Base-by-base conservation (phyloP, 352 stramenopile species). In the Globisporangium nunn region DNA sequence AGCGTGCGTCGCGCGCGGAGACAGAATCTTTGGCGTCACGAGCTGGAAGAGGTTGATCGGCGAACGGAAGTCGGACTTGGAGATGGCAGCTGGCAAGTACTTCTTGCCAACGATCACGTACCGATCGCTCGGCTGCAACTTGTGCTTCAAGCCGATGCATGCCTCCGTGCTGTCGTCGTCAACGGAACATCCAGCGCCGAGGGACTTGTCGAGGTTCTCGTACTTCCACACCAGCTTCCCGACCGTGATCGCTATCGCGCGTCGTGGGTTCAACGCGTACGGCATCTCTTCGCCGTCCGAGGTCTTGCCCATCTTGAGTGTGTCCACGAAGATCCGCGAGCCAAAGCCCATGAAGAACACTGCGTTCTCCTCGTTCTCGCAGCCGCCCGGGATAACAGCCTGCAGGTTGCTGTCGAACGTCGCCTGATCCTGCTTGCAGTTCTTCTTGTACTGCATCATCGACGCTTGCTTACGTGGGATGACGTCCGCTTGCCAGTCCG, bases 171-270 rank as follows among this genome's bases (percentile, higher is more conserved):
- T 47, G 0, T 23, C 40, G 14, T 55, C 62, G 3, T 23, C 23
- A 23, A 33, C 33, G 0, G 39, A 37, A 1, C 54, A 52, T n/a
- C 62, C 60, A 4, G 54, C 54, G 6, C n/a, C 59, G 15, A 70
- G 79, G 5, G 52, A 54, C 30, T 69, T 47, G 10, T 52, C 49
- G 45, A 68, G 48, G 28, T 58, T 39, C 18, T 70, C 59, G 43
- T 70, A 75, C 30, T 37, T 63, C 75, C 75, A 85, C 11, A 64
- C 71, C 14, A 85, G 50, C 23, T 67, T 74, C 3, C 61, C 68
- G 23, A 80, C 69, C 28, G 70, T 73, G 23, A 81, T 40, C n/a
- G 53, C 17, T 4, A 80, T 54, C 14, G 54, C 65, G 10, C 66
- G 60, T 6, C 48, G 50, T 17, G 59, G 59, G 35, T 66, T 66